phyloP scores from a whole-genome alignment of 2,329 filamentous ascomycete species.

The Aureobasidium sp. region DNA sequence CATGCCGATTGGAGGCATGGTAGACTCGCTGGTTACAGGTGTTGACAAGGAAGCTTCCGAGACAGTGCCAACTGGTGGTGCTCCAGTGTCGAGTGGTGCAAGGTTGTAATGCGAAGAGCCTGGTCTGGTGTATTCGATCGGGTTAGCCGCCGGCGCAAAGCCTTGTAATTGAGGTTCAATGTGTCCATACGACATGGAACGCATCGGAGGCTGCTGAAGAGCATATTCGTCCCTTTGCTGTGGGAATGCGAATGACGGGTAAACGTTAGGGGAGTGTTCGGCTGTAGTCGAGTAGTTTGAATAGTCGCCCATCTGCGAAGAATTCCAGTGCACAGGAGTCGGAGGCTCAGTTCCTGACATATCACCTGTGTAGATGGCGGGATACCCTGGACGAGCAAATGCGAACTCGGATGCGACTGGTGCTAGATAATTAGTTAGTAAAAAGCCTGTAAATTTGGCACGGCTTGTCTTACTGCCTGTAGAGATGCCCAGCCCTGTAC shows the following conservation, averaged over 20 bases:
- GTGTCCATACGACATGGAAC: constrained; percentile 20
- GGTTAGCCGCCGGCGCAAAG: not conserved
- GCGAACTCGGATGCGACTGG: constrained; percentile 3
- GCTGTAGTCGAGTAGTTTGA: constrained; percentile 1
- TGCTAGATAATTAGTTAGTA: not conserved
- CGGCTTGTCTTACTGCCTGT: not conserved
- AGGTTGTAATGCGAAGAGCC: constrained; percentile 9
- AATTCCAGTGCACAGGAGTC: constrained; percentile 1
- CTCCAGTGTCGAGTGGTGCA: not conserved
- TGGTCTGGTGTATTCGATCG: constrained; percentile 8
- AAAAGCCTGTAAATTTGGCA: not conserved
- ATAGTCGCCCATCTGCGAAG: constrained; percentile 16
- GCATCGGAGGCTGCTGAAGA: constrained; percentile 15
- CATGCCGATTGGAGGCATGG: constrained; percentile 11
- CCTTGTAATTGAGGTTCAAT: constrained; percentile 10
- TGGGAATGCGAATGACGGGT: constrained; percentile 1
- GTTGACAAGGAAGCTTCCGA: not conserved
- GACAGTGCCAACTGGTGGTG: not conserved
- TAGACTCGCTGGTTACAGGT: not conserved
- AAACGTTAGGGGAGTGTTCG: constrained; percentile 1
- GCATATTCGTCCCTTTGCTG: constrained; percentile 5
- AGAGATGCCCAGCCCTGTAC: constrained; percentile 15
- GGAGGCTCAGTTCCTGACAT: constrained; percentile 8
- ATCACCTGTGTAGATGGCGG: not conserved
- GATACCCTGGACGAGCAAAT: constrained; percentile 7